These are phyloP conservation scores for Penicillium coprophilum DNA, from an alignment of 495 filamentous ascomycete genomes.

Conservation along the genomic window DNA sequence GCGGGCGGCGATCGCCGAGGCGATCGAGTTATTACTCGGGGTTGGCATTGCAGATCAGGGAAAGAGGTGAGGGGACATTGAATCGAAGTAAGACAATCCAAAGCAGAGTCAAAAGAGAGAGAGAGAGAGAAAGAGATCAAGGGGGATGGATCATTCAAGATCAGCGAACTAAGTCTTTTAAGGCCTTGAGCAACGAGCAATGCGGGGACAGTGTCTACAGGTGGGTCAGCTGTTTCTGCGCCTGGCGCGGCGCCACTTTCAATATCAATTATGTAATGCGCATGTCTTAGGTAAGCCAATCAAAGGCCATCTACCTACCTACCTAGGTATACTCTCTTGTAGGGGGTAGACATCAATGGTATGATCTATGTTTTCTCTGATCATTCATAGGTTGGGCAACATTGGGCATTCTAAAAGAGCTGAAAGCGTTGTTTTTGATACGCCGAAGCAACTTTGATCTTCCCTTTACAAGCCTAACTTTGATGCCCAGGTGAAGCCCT, in stretches of 20 bases:
- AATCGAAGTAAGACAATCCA: conserved; percentile 22
- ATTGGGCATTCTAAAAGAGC: neutral
- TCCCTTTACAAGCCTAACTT: neutral
- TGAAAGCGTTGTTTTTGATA: neutral
- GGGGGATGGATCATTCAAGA: conserved; percentile 19
- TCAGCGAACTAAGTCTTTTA: conserved; percentile 19
- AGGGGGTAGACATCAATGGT: neutral
- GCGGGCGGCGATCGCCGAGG: conserved; percentile 49
- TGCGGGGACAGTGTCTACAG: conserved; percentile 8
- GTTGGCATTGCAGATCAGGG: conserved; percentile 58
- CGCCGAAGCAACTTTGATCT: neutral
- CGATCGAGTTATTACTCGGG: conserved; percentile 54
- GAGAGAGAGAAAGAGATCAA: conserved; percentile 19
- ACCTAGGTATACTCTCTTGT: neutral
- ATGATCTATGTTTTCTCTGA: neutral
- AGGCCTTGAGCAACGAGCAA: conserved; percentile 12
- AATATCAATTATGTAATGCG: conserved; percentile 7
- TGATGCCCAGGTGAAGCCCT: neutral
- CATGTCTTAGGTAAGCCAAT: neutral
- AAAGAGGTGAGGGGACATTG: conserved; percentile 40
- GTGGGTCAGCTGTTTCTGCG: conserved; percentile 14
- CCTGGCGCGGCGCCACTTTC: conserved; percentile 12
- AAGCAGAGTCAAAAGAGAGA: conserved; percentile 16
- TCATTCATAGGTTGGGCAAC: neutral
- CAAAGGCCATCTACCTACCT: neutral